These are phyloP conservation scores for Fusarium decemcellulare DNA, from an alignment of 2,329 filamentous ascomycete genomes.

Conservation along the genomic window DNA sequence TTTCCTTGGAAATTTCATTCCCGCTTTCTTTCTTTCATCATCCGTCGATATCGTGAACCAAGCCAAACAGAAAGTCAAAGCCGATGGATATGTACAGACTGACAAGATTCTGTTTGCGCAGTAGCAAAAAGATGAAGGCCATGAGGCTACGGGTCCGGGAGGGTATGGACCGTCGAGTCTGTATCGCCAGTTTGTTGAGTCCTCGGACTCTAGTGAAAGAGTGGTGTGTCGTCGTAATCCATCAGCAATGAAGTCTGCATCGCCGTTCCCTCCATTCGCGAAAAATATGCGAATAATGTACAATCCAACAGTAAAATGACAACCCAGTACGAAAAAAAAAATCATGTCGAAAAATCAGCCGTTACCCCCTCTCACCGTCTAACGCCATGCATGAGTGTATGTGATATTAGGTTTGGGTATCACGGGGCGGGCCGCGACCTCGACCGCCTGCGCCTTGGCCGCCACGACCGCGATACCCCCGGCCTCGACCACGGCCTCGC, in stretches of 20 bases:
- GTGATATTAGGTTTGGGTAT: constrained; percentile 52
- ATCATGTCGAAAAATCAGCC: constrained; percentile 48
- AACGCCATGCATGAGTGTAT: constrained; percentile 47
- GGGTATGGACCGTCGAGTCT: constrained; percentile 35
- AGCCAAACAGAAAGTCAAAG: constrained; percentile 50
- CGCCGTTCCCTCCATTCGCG: constrained; percentile 56
- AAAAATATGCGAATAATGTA: constrained; percentile 58
- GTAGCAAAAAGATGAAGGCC: constrained; percentile 42
- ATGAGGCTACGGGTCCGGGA: constrained; percentile 33
- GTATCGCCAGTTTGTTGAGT: constrained; percentile 33
- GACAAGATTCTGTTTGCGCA: constrained; percentile 40
- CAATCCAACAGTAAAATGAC: constrained; percentile 57
- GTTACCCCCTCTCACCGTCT: constrained; percentile 42
- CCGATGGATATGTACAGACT: constrained; percentile 50
- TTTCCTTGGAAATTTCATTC: constrained; percentile 39
- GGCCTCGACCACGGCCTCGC: constrained; percentile 56
- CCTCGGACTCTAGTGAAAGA: constrained; percentile 27
- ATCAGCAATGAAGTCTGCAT: constrained; percentile 51
- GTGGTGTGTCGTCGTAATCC: constrained; percentile 46
- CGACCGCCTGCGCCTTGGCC: constrained; percentile 53
- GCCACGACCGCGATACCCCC: constrained; percentile 57
- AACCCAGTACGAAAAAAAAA: constrained; percentile 50
- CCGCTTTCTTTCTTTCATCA: constrained; percentile 45
- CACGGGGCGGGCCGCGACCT: constrained; percentile 54
- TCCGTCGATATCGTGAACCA: constrained; percentile 49